Evolutionary conservation across 352 stramenopile species (phyloP), one percentile per base, ranked within the genome.

Genomic region (Globisporangium abappressorium): DNA sequence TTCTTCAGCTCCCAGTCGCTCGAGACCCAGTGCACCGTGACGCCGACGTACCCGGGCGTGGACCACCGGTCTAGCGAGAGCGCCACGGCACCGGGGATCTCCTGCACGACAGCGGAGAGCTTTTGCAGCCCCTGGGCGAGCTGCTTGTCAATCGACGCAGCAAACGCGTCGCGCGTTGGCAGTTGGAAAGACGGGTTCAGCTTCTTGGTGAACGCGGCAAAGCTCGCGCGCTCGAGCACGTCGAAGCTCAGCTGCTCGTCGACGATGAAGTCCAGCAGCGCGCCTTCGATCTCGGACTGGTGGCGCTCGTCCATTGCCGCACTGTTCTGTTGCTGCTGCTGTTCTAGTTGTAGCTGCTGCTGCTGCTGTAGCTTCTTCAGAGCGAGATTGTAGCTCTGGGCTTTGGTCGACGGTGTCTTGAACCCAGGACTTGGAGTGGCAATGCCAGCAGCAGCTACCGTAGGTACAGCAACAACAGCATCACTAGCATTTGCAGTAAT

Each of bases 11-110:
- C 55, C 63, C 63, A 68, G 18, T 68, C 55, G 34, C 30, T 46
- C 51, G 38, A 61, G 43, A 68, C 60, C 63, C 63, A 68, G 63
- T 68, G 63, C 14, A 62, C 36, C 51, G 51, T 68, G 63, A 63
- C 11, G 12, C 36, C 63, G 7, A 68, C 41, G 26, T 63, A 68
- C 3, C 63, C 53, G 1, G 51, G 63, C 20, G 53, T n/a, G 8
- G 63, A 68, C 53, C 63, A 62, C 26, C 28, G 54, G 30, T 68
- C 63, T 24, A 47, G 38, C 15, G 63, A 63, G 38, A 68, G 53
- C 22, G 63, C 54, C 28, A 68, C 63, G 0, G 36, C 33, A 3
- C 63, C 63, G 4, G 63, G 63, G 24, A 68, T 68, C 34, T 41
- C 38, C 9, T 63, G 51, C 24, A 56, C 47, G 51, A 63, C 51